These are phyloP conservation scores for Backusella circina DNA, from an alignment of 192 early-diverging fungal genomes.

Conservation along the genomic window DNA sequence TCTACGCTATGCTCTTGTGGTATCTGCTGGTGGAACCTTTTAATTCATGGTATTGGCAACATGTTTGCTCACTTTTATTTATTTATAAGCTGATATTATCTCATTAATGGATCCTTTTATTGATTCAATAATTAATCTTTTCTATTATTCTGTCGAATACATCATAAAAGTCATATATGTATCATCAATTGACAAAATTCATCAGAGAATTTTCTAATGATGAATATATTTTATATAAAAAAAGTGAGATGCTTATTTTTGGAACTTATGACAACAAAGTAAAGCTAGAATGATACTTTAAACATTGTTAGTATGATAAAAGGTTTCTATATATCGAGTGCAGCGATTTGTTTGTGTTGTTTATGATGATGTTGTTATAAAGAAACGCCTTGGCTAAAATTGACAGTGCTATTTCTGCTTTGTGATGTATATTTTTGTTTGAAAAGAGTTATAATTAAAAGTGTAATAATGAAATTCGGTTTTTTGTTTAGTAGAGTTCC, in stretches of 20 bases:
- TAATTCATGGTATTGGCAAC: too few relatives aligned
- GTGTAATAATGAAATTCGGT: background rate
- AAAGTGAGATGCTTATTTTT: background rate
- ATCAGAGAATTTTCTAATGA: background rate
- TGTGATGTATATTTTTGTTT: background rate
- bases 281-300: background rate
- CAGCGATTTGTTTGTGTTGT: background rate
- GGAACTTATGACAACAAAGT: background rate
- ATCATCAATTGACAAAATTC: background rate
- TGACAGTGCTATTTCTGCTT: background rate
- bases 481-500: background rate
- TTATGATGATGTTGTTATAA: background rate
- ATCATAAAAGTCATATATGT: background rate
- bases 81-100: too few relatives aligned
- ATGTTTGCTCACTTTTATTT: too few relatives aligned
- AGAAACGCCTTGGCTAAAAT: background rate
- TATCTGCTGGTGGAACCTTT: too few relatives aligned
- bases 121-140: background rate
- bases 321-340: background rate
- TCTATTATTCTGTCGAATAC: background rate
- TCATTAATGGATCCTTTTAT: background rate
- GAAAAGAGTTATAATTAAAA: background rate
- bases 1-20: too few relatives aligned
- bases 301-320: background rate
- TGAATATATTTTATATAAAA: background rate